phyloP scores from a whole-genome alignment of 192 early-diverging fungal species.

The Backusella mclennaniae region DNA sequence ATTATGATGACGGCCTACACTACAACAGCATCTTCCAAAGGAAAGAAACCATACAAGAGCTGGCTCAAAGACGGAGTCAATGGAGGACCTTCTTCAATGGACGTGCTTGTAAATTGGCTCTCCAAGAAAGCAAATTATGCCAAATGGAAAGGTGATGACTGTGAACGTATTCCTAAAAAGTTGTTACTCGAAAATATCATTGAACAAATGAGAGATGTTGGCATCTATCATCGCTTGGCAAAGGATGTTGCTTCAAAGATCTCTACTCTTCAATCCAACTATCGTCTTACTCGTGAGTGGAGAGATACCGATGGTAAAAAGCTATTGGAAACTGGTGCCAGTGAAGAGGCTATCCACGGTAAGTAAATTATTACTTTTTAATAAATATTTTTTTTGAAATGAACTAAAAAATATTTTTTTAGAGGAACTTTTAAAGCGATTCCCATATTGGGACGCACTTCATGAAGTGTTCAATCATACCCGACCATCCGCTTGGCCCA shows the following conservation, averaged over 20 bases:
- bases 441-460: conserved; percentile 33
- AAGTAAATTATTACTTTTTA: neutral
- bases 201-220: conserved; percentile 31
- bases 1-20: conserved; percentile 30
- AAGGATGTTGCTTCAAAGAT: conserved; percentile 33
- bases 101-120: conserved; percentile 28
- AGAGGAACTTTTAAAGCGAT: conserved; percentile 32
- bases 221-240: conserved; percentile 28
- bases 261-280: conserved; percentile 32
- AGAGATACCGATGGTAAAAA: conserved; percentile 30
- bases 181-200: conserved; percentile 25
- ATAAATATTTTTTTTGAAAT: neutral
- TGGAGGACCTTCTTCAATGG: conserved; percentile 33
- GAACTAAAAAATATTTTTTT: neutral
- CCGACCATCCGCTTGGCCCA: conserved; percentile 22
- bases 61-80: conserved; percentile 33
- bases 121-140: conserved; percentile 30
- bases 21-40: conserved; percentile 17
- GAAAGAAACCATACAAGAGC: conserved; percentile 33
- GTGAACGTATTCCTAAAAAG: conserved; percentile 31
- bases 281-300: conserved; percentile 32
- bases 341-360: conserved; percentile 29
- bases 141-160: conserved; percentile 33
- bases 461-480: conserved; percentile 26
- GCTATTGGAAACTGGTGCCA: conserved; percentile 21